These are phyloP conservation scores for Eimeria necatrix DNA, from an alignment of 169 alveolate genomes.

Conservation along the genomic window DNA sequence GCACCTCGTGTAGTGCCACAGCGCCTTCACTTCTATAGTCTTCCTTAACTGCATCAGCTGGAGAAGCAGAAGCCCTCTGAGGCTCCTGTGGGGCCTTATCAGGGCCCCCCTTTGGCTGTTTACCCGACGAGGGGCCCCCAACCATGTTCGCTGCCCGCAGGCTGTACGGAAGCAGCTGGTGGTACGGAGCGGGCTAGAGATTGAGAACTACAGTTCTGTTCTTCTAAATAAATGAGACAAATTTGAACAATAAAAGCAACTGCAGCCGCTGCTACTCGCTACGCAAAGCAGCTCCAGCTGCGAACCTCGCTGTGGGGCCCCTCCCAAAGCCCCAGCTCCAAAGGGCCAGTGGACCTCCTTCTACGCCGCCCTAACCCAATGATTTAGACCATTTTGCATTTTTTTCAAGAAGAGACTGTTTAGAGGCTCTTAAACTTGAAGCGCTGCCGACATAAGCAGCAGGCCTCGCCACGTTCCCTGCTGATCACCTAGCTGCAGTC, in stretches of 20 bases:
- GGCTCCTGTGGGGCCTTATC: not conserved
- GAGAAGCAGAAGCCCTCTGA: not conserved
- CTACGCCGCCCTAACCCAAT: not conserved
- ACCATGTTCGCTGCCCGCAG: not conserved
- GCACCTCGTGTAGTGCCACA: slow-evolving; percentile 73
- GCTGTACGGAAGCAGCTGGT: not conserved
- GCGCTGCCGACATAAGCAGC: too few relatives aligned
- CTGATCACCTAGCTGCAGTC: too few relatives aligned
- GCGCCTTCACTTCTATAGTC: slow-evolving; percentile 43
- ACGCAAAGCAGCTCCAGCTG: not conserved
- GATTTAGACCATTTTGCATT: too few relatives aligned
- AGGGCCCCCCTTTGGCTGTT: not conserved
- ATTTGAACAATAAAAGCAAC: not conserved
- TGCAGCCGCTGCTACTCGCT: not conserved
- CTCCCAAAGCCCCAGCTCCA: not conserved
- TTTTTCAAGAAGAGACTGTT: too few relatives aligned
- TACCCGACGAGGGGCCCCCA: not conserved
- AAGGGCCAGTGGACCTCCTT: not conserved
- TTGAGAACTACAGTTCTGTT: not conserved
- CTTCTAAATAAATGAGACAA: not conserved
- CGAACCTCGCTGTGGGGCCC: not conserved
- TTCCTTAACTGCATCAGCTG: not conserved
- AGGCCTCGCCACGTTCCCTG: too few relatives aligned
- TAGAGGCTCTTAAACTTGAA: too few relatives aligned
- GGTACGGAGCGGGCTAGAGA: not conserved